A percentile compares a stretch with the other conserved stretches of the same genome.
Conservation (phyloP, 2,329 filamentous ascomycete genomes). For the Colletotrichum sp. region DNA sequence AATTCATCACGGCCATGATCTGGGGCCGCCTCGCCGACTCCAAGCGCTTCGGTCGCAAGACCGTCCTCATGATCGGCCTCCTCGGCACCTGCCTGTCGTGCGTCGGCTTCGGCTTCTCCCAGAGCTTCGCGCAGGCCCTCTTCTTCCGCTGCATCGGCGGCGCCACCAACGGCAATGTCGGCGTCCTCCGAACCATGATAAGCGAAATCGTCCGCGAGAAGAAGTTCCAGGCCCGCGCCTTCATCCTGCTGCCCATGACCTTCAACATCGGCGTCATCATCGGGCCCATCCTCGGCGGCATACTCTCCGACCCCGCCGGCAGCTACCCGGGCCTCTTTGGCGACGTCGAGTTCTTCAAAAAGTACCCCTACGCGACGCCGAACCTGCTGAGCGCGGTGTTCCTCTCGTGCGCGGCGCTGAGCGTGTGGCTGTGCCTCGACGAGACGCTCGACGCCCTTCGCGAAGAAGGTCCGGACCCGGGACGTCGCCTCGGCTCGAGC, state of each 20-base stretch:
- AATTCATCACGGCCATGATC: conserved; percentile 82
- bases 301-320: conserved; percentile 70
- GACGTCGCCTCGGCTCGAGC: conserved; percentile 43
- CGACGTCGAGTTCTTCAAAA: conserved; percentile 46
- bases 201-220: conserved; percentile 54
- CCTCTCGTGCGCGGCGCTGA: conserved; percentile 44
- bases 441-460: conserved; percentile 55
- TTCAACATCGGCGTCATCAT: conserved; percentile 53
- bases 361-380: conserved; percentile 59
- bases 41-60: conserved; percentile 73
- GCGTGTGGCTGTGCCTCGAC: conserved; percentile 56
- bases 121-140: conserved; percentile 66
- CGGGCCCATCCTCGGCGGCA: conserved; percentile 63
- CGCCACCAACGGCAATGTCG: conserved; percentile 53
- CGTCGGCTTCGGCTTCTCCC: conserved; percentile 75
- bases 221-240: conserved; percentile 52
- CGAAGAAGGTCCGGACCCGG: conserved; percentile 43
- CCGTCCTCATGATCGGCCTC: conserved; percentile 78
- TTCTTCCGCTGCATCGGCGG: conserved; percentile 72
- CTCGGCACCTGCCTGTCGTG: conserved; percentile 69
- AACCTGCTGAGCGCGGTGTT: conserved; percentile 58
- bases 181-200: conserved; percentile 70
- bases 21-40: conserved; percentile 78
- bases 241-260: conserved; percentile 51
- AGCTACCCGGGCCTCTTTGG: conserved; percentile 63